Percentiles rank a stretch among this genome's conserved stretches.
phyloP scores from a whole-genome alignment of 1,139 yeast genomes.

The Taiozyma sp. region DNA sequence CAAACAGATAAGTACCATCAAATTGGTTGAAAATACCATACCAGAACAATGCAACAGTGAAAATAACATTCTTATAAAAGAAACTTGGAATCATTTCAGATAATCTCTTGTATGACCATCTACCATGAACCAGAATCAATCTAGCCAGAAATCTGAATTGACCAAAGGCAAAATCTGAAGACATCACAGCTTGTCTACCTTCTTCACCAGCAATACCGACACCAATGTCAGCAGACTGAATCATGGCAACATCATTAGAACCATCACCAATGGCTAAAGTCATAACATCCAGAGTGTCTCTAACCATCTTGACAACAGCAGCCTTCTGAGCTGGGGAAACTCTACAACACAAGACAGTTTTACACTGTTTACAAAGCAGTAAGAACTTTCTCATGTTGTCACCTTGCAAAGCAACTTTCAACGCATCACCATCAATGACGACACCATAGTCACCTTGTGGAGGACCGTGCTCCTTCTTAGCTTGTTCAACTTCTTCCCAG shows the following conservation, averaged over 20 bases:
- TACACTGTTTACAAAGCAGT: conserved; percentile 86
- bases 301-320: conserved; percentile 86
- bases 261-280: conserved; percentile 97
- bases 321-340: conserved; percentile 98
- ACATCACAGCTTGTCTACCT: conserved; percentile 98
- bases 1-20: conserved; percentile 90
- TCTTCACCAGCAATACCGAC: conserved; percentile 99
- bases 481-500: conserved; percentile 47
- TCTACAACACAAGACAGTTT: conserved; percentile 90
- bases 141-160: conserved; percentile 83
- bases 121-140: conserved; percentile 82
- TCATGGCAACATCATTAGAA: conserved; percentile 98
- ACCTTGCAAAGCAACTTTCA: conserved; percentile 63
- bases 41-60: conserved; percentile 88
- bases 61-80: conserved; percentile 88
- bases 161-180: conserved; percentile 94
- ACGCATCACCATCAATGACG: conserved; percentile 89
- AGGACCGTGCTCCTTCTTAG: conserved; percentile 67
- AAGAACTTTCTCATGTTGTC: conserved; percentile 64
- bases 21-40: conserved; percentile 80
- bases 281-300: conserved; percentile 74
- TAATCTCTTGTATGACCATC: conserved; percentile 91
- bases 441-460: conserved; percentile 78
- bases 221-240: conserved; percentile 96
- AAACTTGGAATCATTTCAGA: conserved; percentile 94